Conservation (phyloP, 78 protist genomes). For the Thecamonas trahens region DNA sequence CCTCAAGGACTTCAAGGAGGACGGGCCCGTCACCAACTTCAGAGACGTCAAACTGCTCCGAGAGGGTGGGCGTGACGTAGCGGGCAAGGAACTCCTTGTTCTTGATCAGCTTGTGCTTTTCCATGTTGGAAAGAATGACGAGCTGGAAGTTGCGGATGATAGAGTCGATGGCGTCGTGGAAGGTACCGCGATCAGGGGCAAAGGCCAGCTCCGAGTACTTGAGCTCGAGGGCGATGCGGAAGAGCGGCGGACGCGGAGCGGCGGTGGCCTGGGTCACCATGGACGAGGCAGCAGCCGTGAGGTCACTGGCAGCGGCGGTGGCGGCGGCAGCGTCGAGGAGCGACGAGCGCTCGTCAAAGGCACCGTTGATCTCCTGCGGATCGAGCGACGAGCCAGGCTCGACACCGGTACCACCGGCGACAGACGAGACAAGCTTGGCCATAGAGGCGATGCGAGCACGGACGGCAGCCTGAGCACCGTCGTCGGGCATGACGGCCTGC, state of each 20-base stretch:
- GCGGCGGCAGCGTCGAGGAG: slow-evolving; percentile 12
- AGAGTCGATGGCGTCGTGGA: background rate
- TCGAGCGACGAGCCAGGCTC: no score
- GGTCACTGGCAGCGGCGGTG: no score
- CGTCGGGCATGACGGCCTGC: background rate
- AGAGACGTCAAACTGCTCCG: background rate
- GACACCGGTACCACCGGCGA: no score
- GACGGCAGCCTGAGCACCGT: background rate
- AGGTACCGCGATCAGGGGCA: no score
- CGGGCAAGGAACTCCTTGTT: background rate
- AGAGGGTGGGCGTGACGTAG: background rate
- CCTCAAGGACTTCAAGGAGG: background rate
- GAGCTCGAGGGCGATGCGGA: no score
- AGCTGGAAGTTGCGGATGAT: background rate
- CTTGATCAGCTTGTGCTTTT: background rate
- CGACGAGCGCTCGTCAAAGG: background rate
- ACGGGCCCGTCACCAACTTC: background rate
- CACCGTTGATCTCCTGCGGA: no score
- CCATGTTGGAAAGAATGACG: background rate
- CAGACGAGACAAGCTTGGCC: background rate
- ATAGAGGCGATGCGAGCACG: no score
- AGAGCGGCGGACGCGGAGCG: no score
- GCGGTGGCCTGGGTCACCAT: no score
- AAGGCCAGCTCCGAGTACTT: no score
- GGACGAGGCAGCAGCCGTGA: no score